These are phyloP conservation scores for Alternaria viburni DNA, from an alignment of 2,329 filamentous ascomycete species.

Conservation along the genomic window DNA sequence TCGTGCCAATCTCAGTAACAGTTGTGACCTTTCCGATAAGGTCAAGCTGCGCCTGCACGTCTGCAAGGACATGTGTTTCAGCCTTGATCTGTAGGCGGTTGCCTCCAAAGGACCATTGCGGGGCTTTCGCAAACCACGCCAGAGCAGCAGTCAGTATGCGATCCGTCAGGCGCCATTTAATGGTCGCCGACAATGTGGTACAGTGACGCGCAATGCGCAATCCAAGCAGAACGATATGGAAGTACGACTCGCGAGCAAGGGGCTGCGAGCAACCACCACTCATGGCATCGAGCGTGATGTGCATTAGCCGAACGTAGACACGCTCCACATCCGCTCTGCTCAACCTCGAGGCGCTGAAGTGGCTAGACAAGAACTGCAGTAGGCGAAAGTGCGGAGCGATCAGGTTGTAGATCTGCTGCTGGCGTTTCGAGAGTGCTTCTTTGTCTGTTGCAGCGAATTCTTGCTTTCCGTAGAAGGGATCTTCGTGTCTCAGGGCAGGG, in stretches of 20 bases:
- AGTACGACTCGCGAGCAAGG: slow-evolving; percentile 87
- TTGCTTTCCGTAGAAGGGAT: slow-evolving; percentile 89
- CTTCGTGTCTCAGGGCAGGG: slow-evolving; percentile 70
- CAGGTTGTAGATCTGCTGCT: slow-evolving; percentile 79
- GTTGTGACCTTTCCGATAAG: slow-evolving; percentile 66
- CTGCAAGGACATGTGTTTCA: slow-evolving; percentile 80
- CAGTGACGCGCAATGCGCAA: slow-evolving; percentile 77
- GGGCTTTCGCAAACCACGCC: slow-evolving; percentile 83
- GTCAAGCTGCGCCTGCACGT: slow-evolving; percentile 73
- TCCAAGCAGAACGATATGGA: slow-evolving; percentile 84
- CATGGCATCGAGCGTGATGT: slow-evolving; percentile 77
- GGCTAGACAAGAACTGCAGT: slow-evolving; percentile 88
- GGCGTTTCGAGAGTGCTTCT: slow-evolving; percentile 72
- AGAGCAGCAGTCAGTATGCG: slow-evolving; percentile 84
- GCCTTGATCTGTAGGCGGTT: slow-evolving; percentile 94
- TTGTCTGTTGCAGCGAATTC: slow-evolving; percentile 94
- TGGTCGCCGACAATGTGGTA: slow-evolving; percentile 66
- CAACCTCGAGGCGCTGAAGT: slow-evolving; percentile 91
- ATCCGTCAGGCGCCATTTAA: slow-evolving; percentile 86
- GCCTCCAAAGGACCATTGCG: slow-evolving; percentile 93
- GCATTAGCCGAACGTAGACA: slow-evolving; percentile 81
- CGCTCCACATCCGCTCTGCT: slow-evolving; percentile 81
- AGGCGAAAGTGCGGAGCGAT: slow-evolving; percentile 86
- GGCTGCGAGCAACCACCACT: slow-evolving; percentile 72
- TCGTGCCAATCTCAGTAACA: slow-evolving; percentile 58